Percentiles rank a stretch among this genome's conserved stretches.
Evolutionary conservation across 495 filamentous ascomycete genomes (phyloP).

Genomic region (Penicillium robsamsonii): DNA sequence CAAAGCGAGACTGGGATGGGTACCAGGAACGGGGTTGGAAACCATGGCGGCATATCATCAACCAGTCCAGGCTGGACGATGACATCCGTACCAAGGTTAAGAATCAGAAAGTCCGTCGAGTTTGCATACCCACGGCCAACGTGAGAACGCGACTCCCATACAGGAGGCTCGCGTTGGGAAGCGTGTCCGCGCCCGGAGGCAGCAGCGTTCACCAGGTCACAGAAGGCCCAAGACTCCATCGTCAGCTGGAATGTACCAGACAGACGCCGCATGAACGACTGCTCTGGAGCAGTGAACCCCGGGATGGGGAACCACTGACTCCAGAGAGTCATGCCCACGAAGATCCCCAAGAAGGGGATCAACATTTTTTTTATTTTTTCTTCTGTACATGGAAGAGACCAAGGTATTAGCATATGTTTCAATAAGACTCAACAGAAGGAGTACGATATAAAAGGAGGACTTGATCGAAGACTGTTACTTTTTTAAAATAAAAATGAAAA

Average conservation of each 20-base stretch:
- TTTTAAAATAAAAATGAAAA: not conserved
- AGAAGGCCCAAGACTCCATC: conserved; percentile 1
- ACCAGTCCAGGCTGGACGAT: not conserved
- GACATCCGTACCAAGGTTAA: not conserved
- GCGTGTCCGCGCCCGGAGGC: not conserved
- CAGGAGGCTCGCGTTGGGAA: not conserved
- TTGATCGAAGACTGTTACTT: not conserved
- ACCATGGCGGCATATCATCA: not conserved
- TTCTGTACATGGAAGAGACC: not conserved
- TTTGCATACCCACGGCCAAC: not conserved
- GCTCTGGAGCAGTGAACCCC: conserved; percentile 8
- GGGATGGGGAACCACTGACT: conserved; percentile 12
- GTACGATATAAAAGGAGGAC: too few relatives aligned
- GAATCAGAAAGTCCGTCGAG: not conserved
- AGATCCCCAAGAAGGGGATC: conserved; percentile 12
- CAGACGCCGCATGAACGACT: conserved; percentile 7
- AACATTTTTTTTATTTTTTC: conserved; percentile 8
- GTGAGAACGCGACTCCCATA: not conserved
- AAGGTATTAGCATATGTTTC: not conserved
- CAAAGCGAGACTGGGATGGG: not conserved
- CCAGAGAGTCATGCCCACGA: conserved; percentile 13
- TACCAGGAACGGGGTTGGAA: not conserved
- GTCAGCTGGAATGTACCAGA: conserved; percentile 4
- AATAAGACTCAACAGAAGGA: not conserved
- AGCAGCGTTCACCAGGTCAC: not conserved